Evolutionary conservation across 768 basidiomycete genomes (phyloP), one percentile per base, ranked within the genome.

Genomic region (Pleurotus citrinopileatus): DNA sequence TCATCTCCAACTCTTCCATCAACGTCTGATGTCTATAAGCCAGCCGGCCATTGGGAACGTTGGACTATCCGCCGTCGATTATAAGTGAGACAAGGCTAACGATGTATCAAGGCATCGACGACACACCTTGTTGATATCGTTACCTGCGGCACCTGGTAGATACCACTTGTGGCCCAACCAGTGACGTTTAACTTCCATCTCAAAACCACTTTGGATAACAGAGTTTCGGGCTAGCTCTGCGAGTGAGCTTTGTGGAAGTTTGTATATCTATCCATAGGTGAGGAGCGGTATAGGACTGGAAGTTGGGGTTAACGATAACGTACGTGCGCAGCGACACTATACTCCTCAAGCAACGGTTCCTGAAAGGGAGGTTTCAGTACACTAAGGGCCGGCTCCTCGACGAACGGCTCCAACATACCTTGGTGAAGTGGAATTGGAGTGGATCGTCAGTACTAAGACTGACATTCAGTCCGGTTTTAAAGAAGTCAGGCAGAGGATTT

Each of bases 151-250:
- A 17, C 97, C 97, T 2, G 93, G 89, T 6, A 94, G 77, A 69
- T 94, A 98, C 93, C 94, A 99, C 53, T 88, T 73, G 59, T 89
- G 82, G 0, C 97, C 97, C 2, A 99, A 76, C 94, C 94, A 95
- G 66, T 91, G 94, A 8, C 91, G 86, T 73, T 98, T 98, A 63
- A 98, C 68, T 67, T 96, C 89, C 94, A 98, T 98, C 71, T 99
- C 97, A 66, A 98, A 98, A 1, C 97, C 97, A 62, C 91, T 94
- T 67, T 98, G 97, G 42, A 89, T 77, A 27, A 98, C 97, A 0
- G 94, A 96, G 72, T 99, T 99, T 38, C 97, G 86, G n/a, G 97
- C 97, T 9, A 99, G 81, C 69, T 99, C 97, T 10, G 95, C 97
- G 55, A 99, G 75, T 0, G 91, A 94, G 60, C 89, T 91, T 67